Conservation (phyloP, 2,329 filamentous ascomycete species). For the Pyricularia pennisetigena region DNA sequence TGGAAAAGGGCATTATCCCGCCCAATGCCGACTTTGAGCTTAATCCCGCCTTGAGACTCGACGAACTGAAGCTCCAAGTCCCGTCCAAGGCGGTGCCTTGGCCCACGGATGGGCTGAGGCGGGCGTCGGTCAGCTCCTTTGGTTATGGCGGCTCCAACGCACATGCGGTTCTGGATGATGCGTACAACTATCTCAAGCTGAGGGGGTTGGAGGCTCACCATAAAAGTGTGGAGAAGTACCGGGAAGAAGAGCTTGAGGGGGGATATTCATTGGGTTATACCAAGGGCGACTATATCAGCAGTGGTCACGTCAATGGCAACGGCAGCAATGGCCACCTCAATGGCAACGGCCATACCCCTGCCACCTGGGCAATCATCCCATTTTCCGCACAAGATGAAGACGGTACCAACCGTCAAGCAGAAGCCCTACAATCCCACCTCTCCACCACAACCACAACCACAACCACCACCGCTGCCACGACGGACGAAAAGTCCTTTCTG, state of each 20-base stretch:
- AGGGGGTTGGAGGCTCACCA: no score
- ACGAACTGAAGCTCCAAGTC: constrained; percentile 34
- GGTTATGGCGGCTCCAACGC: constrained; percentile 36
- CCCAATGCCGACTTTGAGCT: constrained; percentile 39
- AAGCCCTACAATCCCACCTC: constrained; percentile 15
- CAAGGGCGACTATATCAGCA: constrained; percentile 10
- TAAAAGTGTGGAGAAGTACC: no score
- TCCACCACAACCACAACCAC: constrained; percentile 22
- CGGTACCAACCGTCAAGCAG: constrained; percentile 15
- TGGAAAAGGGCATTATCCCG: constrained; percentile 32
- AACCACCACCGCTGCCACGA: constrained; percentile 14
- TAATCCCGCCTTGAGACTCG: constrained; percentile 36
- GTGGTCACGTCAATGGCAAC: constrained; percentile 18
- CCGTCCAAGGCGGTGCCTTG: constrained; percentile 36
- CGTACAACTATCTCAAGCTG: constrained; percentile 7
- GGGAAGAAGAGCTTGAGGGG: no score
- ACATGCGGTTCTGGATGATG: constrained; percentile 28
- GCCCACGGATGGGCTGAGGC: constrained; percentile 11
- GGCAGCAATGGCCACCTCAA: constrained; percentile 19
- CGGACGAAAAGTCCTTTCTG: constrained; percentile 31
- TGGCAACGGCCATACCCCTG: constrained; percentile 10
- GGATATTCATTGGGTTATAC: constrained; percentile 11
- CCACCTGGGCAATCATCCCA: constrained; percentile 28
- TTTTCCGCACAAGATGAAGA: constrained; percentile 29
- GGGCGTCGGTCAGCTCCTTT: constrained; percentile 30